Base-by-base conservation (phyloP, 1,284 basidiomycete genomes). In the Ceraceosorus bombacis region DNA sequence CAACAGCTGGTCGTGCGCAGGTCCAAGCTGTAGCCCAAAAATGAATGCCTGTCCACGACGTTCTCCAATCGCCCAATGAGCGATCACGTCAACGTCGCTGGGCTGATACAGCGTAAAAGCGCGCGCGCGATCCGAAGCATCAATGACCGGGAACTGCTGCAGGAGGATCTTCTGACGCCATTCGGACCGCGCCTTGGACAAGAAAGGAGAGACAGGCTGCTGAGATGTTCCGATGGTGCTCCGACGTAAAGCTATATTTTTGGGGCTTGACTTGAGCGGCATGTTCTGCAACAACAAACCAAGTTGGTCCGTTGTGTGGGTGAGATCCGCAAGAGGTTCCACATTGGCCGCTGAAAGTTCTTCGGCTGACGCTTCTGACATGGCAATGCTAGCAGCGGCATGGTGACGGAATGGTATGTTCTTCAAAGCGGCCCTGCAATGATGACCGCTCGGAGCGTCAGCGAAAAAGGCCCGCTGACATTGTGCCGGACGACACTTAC, bases 11-110 rank as follows among this genome's bases (percentile, higher is more conserved):
- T 65, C 65, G 6, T 59, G 60, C 5, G 17, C 1, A 0, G 72
- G 67, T 0, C 67, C 72, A 0, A 69, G 65, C 7, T 37, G 43
- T 4, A 74, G 55, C 2, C 62, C 72, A 49, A 62, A 70, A 1
- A 71, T 55, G 43, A 46, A 41, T 17, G 61, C 46, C 6, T 49
- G 46, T 1, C 70, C 70, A 2, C 8, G 13, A 4, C 58, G 54
- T 27, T 48, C 39, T 37, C 41, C 52, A 7, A 27, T 6, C 7
- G 40, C 10, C 46, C 50, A 73, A n/a, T 65, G 54, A 6, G 63
- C 51, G 13, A 62, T 4, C 0, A 73, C 12, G 41, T 74, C 72
- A 1, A 72, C 15, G 4, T 71, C 69, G 9, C 51, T 43, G 0
- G 59, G 38, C 15, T 62, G 51, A 41, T 54, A 71, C 2, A 71